Evolutionary conservation across 2,329 filamentous ascomycete species (phyloP), one percentile per base, ranked within the genome.

Genomic region (Periconia sp.): DNA sequence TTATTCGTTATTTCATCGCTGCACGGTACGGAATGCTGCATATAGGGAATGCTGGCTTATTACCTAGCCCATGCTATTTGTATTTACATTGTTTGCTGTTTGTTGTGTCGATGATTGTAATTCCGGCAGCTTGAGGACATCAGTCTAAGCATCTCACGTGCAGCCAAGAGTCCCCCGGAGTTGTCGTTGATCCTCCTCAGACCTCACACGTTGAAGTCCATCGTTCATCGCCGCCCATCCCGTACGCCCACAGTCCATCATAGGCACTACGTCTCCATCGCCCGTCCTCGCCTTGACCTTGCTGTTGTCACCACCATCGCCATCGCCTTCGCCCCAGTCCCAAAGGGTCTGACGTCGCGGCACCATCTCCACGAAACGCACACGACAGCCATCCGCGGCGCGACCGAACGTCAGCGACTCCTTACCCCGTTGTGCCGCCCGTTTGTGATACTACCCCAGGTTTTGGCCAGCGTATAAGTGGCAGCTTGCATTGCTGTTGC

Each of bases 351-450:
- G 45, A 35, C 46, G 48, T 41, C 41, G 60, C 50, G 49, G 53
- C 54, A 27, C 53, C 64, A 59, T 54, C 56, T 42, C 17, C 64
- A 61, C 66, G 54, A 64, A 61, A 67, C 67, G 69, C 70, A 71
- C 70, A 70, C 70, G 69, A 70, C 68, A 53, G 59, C 54, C 59
- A 18, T 43, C 20, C 53, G 35, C 55, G 44, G 54, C 61, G 61
- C 64, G 53, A 53, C 53, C 64, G 53, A 53, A 52, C 23, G 53
- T 35, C 11, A 33, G 10, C 30, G 18, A 15, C 46, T 17, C 37
- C 50, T 56, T 41, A 19, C 46, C 55, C 50, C 43, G 51, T 53
- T 31, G 50, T 61, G 52, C 56, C 55, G 53, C 55, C 44, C 54
- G 15, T 43, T 47, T 45, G 47, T 51, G 53, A 53, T 49, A 44